Evolutionary conservation across 805 yeast genomes (phyloP).

Genomic region (Candida vartiovaarae): DNA sequence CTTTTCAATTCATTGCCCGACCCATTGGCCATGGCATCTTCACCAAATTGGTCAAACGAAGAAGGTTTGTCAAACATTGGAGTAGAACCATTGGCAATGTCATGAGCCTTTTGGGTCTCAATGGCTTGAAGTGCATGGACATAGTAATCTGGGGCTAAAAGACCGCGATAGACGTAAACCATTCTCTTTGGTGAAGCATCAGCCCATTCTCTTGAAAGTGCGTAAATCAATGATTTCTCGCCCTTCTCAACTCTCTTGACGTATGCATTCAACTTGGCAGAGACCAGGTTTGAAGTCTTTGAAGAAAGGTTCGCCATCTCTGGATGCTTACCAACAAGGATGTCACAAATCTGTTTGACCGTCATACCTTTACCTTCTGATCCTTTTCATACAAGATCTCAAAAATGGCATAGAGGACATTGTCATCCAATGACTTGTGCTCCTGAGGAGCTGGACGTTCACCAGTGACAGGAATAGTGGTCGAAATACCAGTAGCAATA

Average conservation of each 20-base stretch:
- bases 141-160: constrained; percentile 68
- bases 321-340: constrained; percentile 66
- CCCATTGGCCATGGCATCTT: constrained; percentile 9
- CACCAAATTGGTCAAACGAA: constrained; percentile 16
- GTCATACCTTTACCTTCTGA: constrained; percentile 71
- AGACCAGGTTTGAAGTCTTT: constrained; percentile 71
- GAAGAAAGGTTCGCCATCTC: constrained; percentile 78
- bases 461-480: constrained; percentile 76
- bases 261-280: constrained; percentile 79
- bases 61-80: constrained; percentile 16
- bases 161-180: constrained; percentile 82
- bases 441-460: constrained; percentile 66
- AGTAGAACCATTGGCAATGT: constrained; percentile 10
- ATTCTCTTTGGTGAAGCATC: constrained; percentile 84
- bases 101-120: constrained; percentile 38
- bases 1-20: constrained; percentile 28
- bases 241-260: constrained; percentile 83
- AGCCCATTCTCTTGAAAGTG: constrained; percentile 84
- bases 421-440: constrained; percentile 61
- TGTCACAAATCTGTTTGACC: constrained; percentile 82
- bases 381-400: constrained; percentile 65
- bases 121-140: constrained; percentile 61
- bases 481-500: constrained; percentile 62
- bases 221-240: constrained; percentile 63
- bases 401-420: constrained; percentile 69